phyloP scores from a whole-genome alignment of 805 yeast genomes.

The Saccharomycopsis fibuligera region DNA sequence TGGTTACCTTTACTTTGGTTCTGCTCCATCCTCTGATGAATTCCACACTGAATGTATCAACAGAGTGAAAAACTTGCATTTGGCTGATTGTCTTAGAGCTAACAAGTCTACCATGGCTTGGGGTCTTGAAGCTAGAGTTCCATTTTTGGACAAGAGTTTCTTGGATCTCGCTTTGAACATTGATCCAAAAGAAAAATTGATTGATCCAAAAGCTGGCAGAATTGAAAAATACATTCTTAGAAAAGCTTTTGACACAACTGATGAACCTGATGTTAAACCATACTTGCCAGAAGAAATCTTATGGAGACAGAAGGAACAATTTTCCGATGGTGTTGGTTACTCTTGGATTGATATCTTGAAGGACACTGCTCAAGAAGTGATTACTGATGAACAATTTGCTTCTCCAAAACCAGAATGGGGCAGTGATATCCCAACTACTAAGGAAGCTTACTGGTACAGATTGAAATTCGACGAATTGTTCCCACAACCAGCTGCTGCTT shows the following conservation, averaged over 20 bases:
- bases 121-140: constrained; percentile 99
- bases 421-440: constrained; percentile 85
- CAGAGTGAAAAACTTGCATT: constrained; percentile 95
- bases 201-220: constrained; percentile 58
- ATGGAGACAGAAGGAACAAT: constrained; percentile 99
- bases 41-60: constrained; percentile 94
- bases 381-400: constrained; percentile 86
- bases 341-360: constrained; percentile 98
- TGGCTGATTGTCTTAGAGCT: constrained; percentile 96
- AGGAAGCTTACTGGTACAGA: constrained; percentile 99
- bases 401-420: constrained; percentile 97
- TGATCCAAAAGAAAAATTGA: constrained; percentile 87
- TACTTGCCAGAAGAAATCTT: constrained; percentile 94
- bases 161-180: constrained; percentile 90
- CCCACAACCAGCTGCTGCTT: constrained; percentile 87
- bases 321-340: constrained; percentile 99
- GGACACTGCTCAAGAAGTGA: constrained; percentile 84
- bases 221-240: constrained; percentile 95
- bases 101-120: constrained; percentile 99
- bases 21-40: constrained; percentile 88
- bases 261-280: constrained; percentile 70
- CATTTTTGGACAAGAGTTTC: constrained; percentile 93
- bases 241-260: constrained; percentile 94
- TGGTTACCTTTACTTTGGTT: constrained; percentile 94
- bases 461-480: constrained; percentile 89